Base-by-base conservation (phyloP, 768 basidiomycete species). In the Leucocoprinus birnbaumii region DNA sequence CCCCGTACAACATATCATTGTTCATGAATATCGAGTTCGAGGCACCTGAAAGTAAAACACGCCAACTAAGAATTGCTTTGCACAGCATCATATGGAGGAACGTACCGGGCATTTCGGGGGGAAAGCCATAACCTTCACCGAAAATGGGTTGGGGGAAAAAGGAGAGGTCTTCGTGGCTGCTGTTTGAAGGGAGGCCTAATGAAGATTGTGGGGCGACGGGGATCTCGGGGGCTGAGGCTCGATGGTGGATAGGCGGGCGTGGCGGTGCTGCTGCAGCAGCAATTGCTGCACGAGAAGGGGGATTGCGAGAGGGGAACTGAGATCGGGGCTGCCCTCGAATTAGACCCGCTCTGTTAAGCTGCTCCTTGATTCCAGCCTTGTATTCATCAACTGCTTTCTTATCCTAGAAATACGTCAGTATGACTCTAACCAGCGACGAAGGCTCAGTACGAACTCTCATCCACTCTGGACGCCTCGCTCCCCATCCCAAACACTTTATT, bases 401-500 rank as follows among this genome's bases (percentile, higher is more conserved):
- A 68, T 92, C 90, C 90, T 92, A 66, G 24, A 58, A 54, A 22
- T 10, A 43, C 34, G 24, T 58, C 37, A 55, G 53, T 51, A 52
- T 48, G 47, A 38, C 34, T 60, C 50, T 57, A 53, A 56, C 26
- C n/a, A 58, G 44, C 25, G 42, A 48, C 25, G 24, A 47, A 48
- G 22, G 25, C 24, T 38, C 19, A 31, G 22, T 21, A 65, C 72
- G 65, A 60, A 92, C 89, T 61, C 89, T 73, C 89, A 92, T 90
- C 89, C 90, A 92, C 54, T 91, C 90, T n/a, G 90, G 91, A 49
- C 91, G 80, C 64, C 81, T 87, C 7, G 85, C 74, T 3, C 91
- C 91, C 91, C 91, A 93, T 11, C 91, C 91, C 3, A 93, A 75
- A 69, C 91, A 93, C 49, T 87, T 78, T 63, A 93, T 89, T 46